Percentiles rank a stretch among this genome's conserved stretches.
Evolutionary conservation across 805 yeast genomes (phyloP).

Genomic region (Ogataea neopini): DNA sequence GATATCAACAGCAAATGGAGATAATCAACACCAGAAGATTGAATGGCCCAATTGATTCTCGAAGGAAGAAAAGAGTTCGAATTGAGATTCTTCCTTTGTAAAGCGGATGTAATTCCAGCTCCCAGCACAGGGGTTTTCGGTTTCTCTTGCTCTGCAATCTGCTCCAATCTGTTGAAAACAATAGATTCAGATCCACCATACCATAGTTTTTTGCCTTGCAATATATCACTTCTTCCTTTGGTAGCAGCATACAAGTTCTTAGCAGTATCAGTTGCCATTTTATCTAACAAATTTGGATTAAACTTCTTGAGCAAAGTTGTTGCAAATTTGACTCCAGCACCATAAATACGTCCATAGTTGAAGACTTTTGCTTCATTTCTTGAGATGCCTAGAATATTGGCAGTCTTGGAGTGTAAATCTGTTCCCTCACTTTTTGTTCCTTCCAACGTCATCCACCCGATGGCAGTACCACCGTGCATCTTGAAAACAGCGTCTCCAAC

Average conservation of each 20-base stretch:
- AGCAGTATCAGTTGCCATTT: conserved; percentile 67
- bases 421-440: conserved; percentile 92
- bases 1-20: conserved; percentile 80
- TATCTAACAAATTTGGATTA: conserved; percentile 67
- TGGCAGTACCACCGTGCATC: conserved; percentile 92
- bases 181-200: conserved; percentile 94
- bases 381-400: conserved; percentile 81
- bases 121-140: conserved; percentile 93
- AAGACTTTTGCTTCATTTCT: conserved; percentile 93
- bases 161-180: conserved; percentile 84
- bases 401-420: conserved; percentile 93
- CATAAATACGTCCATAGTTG: conserved; percentile 96
- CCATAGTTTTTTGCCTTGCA: conserved; percentile 44
- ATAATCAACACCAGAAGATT: conserved; percentile 96
- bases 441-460: conserved; percentile 99
- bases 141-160: conserved; percentile 74
- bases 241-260: conserved; percentile 72
- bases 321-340: conserved; percentile 95
- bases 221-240: conserved; percentile 59
- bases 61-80: conserved; percentile 77
- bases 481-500: conserved; percentile 90
- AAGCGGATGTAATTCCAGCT: conserved; percentile 88
- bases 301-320: conserved; percentile 79
- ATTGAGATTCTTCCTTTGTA: conserved; percentile 64
- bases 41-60: conserved; percentile 96